phyloP scores from a whole-genome alignment of 306 rosid species.

The Sophora flavescens region DNA sequence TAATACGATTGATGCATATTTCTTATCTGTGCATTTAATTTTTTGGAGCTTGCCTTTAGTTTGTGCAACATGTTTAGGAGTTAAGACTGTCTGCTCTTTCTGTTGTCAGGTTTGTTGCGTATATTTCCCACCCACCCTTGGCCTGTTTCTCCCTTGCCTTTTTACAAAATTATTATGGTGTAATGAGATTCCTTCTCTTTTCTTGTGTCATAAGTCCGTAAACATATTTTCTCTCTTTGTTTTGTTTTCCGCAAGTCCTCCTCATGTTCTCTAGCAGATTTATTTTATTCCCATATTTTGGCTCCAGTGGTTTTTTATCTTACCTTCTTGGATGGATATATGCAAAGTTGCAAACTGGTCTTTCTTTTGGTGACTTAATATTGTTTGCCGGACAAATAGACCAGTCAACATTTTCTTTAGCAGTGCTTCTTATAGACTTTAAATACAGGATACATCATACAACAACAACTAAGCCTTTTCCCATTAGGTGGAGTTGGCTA shows the following conservation, averaged over 20 bases:
- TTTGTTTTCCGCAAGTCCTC: background rate
- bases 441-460: background rate
- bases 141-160: slow-evolving; percentile 13
- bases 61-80: background rate
- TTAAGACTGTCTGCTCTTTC: slow-evolving; percentile 10
- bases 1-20: background rate
- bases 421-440: slow-evolving; percentile 21
- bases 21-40: background rate
- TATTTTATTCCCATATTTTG: slow-evolving; percentile 21
- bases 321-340: slow-evolving; percentile 9
- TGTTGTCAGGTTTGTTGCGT: slow-evolving; percentile 10
- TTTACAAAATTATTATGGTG: background rate
- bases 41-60: background rate
- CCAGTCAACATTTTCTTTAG: background rate
- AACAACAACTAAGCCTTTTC: no score
- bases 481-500: no score
- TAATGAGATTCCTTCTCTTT: slow-evolving; percentile 25
- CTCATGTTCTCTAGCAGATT: slow-evolving; percentile 26
- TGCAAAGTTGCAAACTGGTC: background rate
- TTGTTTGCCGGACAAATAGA: slow-evolving; percentile 37
- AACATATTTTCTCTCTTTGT: slow-evolving; percentile 18
- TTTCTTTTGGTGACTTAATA: background rate
- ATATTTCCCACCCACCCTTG: background rate
- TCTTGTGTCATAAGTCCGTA: background rate
- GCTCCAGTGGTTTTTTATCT: background rate